Evolutionary conservation across 345 rosid genomes (phyloP), one percentile per base, ranked within the genome.

Genomic region (Murraya paniculata): DNA sequence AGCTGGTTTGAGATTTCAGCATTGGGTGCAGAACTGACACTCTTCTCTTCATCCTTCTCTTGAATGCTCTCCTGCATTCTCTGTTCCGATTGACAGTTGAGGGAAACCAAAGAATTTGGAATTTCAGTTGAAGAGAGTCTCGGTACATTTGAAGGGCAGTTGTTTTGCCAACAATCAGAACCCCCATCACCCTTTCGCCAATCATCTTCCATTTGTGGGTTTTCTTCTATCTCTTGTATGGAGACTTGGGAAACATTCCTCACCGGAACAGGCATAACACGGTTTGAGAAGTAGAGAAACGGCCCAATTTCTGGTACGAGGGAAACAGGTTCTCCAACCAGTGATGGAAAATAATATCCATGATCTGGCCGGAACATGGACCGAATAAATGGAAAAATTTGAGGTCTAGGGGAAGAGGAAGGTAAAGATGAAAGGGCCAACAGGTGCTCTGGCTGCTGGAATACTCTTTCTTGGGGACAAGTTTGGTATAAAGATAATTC

Each of bases 181-280:
- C 66, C 81, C 13, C 9, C 30, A 78, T 72, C 24, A n/a, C 50
- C 30, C 64, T 55, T 57, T 41, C 27, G 16, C 82, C 82, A 79
- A 67, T 67, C 60, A 50, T 66, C 59, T 57, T 73, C 68, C 27
- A 39, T 35, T 31, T 57, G 82, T 1, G 64, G 5, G 55, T 41
- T 68, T 67, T 67, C 82, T 61, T 79, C 78, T n/a, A 74, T 67
- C 78, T 79, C 82, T 67, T 57, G 69, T 73, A 79, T 67, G 55
- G 69, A 67, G 56, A 79, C 73, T 73, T 79, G 74, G 18, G 82
- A 67, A 58, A 79, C 64, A 59, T 69, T 74, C 31, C 56, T 59
- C 14, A 59, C 18, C 3, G 82, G 78, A 35, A 45, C 38, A 67
- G 74, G 73, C 74, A 79, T 24, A 56, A 64, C 41, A 68, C 18